These are phyloP conservation scores for Coelastrella sp. DNA, from an alignment of 139 green algal genomes.

Conservation along the genomic window DNA sequence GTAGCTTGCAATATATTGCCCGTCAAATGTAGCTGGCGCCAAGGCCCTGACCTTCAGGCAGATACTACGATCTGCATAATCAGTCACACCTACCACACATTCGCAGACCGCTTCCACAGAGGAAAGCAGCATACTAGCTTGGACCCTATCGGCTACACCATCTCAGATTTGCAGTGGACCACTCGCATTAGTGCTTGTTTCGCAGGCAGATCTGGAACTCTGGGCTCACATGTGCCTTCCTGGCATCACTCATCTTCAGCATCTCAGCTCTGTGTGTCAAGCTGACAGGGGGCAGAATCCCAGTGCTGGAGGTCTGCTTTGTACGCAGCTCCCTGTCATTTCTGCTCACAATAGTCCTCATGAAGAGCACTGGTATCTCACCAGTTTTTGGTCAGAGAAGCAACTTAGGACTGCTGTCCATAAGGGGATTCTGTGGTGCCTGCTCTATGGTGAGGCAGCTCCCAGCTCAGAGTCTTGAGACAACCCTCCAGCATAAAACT, in stretches of 20 bases:
- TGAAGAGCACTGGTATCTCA: not conserved
- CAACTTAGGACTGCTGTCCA: not conserved
- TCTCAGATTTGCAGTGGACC: not conserved
- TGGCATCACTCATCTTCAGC: conserved; percentile 29
- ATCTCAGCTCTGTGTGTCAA: conserved; percentile 38
- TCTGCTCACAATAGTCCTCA: not conserved
- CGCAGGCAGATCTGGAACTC: conserved; percentile 37
- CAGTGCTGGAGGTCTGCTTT: conserved; percentile 45
- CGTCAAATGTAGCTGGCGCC: too few relatives aligned
- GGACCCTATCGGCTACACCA: too few relatives aligned
- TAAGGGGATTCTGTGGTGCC: not conserved
- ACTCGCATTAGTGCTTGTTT: not conserved
- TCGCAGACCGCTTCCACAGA: too few relatives aligned
- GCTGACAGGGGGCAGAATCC: conserved; percentile 28
- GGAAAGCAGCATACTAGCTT: too few relatives aligned
- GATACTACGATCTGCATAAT: too few relatives aligned
- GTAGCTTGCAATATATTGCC: too few relatives aligned
- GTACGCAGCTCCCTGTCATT: conserved; percentile 36
- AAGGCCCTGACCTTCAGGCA: too few relatives aligned
- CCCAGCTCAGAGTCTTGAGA: not conserved
- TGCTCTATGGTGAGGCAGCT: not conserved
- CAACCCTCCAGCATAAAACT: too few relatives aligned
- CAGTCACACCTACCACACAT: too few relatives aligned
- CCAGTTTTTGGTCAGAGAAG: conserved; percentile 35
- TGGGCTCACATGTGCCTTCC: conserved; percentile 16